Evolutionary conservation across 2,329 filamentous ascomycete species (phyloP), one percentile per base, ranked within the genome.

Genomic region (Penicillium verrucosum): DNA sequence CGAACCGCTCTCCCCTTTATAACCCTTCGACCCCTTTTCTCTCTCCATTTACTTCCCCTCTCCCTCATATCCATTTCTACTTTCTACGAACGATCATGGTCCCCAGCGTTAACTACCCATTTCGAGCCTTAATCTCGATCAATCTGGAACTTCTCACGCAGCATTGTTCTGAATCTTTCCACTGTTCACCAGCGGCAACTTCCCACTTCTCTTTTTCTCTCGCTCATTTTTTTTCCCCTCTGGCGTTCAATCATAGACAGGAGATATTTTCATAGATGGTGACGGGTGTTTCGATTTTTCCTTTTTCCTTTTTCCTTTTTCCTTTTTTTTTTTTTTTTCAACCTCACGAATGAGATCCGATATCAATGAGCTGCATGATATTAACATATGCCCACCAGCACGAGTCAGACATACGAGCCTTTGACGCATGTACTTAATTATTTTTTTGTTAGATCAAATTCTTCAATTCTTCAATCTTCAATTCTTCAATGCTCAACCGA

Each of bases 191-290:
- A 25, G 29, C 21, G 18, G 29, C 21, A 32, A 2, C 27, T 32
- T 42, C 18, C 9, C 18, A 23, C 16, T 52, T 46, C 56, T 59
- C 59, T 62, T 60, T 62, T 10, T 62, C 8, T 51, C 58, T 56
- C 23, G 5, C 5, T 25, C 4, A n/a, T 25, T 37, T 59, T n/a
- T 59, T 42, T 52, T 37, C 44, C 50, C 25, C 36, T 51, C 45
- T 38, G 63, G 61, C 59, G 62, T 65, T 63, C 44, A 42, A 36
- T 54, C 42, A 62, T 62, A 62, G 60, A 66, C 21, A 12, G 30
- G 23, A 59, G 37, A 42, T 45, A 43, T 30, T 56, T 37, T 10
- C 36, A 47, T 57, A 54, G 43, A 57, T 36, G 43, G 49, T 36
- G 11, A 36, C 29, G 18, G 50, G 29, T 41, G 38, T 45, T 56